Evolutionary conservation across 768 basidiomycete genomes (phyloP).

Genomic region (Macrolepiota dolichaula): DNA sequence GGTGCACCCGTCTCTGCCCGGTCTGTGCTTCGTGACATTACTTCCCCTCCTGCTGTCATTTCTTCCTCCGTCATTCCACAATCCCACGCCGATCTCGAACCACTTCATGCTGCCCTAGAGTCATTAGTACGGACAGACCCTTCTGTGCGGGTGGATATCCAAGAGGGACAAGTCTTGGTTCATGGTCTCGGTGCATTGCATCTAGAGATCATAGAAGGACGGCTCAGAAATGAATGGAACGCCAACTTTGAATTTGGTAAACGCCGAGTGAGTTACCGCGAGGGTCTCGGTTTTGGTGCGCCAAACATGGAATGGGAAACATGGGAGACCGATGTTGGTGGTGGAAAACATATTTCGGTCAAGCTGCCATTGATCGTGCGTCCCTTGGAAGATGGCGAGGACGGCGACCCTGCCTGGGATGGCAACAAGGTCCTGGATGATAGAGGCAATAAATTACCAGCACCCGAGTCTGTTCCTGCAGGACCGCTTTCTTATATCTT

Average conservation of each 20-base stretch:
- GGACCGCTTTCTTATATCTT: slow-evolving; percentile 54
- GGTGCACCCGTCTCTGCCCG: slow-evolving; percentile 34
- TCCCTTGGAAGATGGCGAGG: slow-evolving; percentile 49
- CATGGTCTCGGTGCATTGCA: slow-evolving; percentile 86
- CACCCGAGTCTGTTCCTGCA: slow-evolving; percentile 46
- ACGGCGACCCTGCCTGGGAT: slow-evolving; percentile 69
- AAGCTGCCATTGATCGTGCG: slow-evolving; percentile 54
- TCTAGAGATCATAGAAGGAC: slow-evolving; percentile 85
- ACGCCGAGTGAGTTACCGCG: slow-evolving; percentile 80
- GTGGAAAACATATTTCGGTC: slow-evolving; percentile 50
- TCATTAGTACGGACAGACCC: slow-evolving; percentile 83
- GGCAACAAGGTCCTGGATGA: slow-evolving; percentile 69
- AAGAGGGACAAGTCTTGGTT: slow-evolving; percentile 81
- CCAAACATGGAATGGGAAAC: slow-evolving; percentile 32
- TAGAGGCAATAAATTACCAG: slow-evolving; percentile 45
- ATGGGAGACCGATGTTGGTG: slow-evolving; percentile 61
- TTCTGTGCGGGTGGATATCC: slow-evolving; percentile 75
- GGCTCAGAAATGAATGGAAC: slow-evolving; percentile 77
- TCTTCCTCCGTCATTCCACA: slow-evolving; percentile 80
- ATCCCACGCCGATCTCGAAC: slow-evolving; percentile 73
- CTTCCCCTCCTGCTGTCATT: slow-evolving; percentile 80
- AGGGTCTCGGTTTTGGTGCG: slow-evolving; percentile 39
- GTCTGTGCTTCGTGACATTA: slow-evolving; percentile 56
- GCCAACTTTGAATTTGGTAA: slow-evolving; percentile 73
- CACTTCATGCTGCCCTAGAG: slow-evolving; percentile 72